Percentiles rank a stretch among this genome's conserved stretches.
These are phyloP conservation scores for Chaetomium tenue DNA, from an alignment of 495 filamentous ascomycete species.

Conservation along the genomic window DNA sequence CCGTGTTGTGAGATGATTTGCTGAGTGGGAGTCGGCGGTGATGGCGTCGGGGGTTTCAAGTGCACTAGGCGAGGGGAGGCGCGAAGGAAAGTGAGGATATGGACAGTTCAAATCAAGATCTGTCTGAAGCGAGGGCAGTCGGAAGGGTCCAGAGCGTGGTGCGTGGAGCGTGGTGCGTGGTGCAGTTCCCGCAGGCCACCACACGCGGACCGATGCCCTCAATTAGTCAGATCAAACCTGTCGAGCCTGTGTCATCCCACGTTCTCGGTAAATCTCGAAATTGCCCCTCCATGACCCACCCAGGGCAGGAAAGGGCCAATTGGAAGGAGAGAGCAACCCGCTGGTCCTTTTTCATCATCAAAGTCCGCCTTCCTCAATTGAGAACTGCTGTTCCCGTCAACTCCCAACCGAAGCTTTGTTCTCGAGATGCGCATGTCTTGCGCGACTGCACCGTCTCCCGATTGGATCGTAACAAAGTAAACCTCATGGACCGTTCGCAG, in stretches of 20 bases:
- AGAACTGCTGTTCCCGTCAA: neutral
- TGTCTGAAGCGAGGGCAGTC: neutral
- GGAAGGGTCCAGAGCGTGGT: constrained; percentile 7
- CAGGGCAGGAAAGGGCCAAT: constrained; percentile 26
- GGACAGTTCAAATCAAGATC: constrained; percentile 22
- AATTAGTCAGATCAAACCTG: constrained; percentile 27
- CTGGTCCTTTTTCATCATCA: constrained; percentile 31
- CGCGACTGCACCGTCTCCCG: neutral
- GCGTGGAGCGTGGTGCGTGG: neutral
- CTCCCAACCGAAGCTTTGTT: neutral
- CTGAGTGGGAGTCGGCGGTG: neutral
- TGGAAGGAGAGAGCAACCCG: constrained; percentile 12
- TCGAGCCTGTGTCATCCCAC: no score
- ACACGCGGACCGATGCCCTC: constrained; percentile 19
- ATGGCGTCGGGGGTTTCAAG: constrained; percentile 17
- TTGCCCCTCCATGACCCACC: constrained; percentile 27
- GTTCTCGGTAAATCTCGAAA: constrained; percentile 30
- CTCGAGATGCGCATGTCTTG: neutral
- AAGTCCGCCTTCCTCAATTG: constrained; percentile 31
- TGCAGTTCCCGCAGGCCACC: constrained; percentile 5
- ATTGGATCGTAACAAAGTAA: neutral
- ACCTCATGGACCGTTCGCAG: no score
- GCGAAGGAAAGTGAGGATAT: constrained; percentile 7
- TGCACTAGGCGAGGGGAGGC: neutral
- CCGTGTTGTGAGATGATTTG: constrained; percentile 2